A percentile compares a stretch with the other conserved stretches of the same genome.
Conservation (phyloP, 805 yeast genomes). For the Barnettozyma salicaria region DNA sequence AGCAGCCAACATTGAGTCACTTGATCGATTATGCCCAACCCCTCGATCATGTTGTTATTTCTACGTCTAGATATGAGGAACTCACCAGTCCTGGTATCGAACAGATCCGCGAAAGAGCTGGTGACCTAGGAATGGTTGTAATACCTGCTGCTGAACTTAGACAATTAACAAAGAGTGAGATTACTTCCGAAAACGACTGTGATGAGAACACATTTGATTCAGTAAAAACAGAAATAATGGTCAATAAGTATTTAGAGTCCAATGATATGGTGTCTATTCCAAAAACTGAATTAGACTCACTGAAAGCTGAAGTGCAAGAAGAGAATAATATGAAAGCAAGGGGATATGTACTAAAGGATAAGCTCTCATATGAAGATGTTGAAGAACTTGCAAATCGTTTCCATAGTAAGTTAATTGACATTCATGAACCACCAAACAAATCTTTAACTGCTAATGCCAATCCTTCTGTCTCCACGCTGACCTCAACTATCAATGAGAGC, state of each 20-base stretch:
- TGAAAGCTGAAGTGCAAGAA: conserved; percentile 23
- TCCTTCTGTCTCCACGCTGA: conserved; percentile 22
- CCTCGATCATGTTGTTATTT: neutral
- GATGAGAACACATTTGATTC: conserved; percentile 10
- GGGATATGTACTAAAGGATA: conserved; percentile 14
- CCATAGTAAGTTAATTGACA: conserved; percentile 32
- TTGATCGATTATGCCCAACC: conserved; percentile 2
- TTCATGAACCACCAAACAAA: conserved; percentile 5
- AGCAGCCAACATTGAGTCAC: conserved; percentile 12
- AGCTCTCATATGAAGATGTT: conserved; percentile 27
- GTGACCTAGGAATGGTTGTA: neutral
- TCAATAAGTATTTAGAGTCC: conserved; percentile 7
- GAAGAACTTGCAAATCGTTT: conserved; percentile 30
- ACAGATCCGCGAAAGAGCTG: neutral
- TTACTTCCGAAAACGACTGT: too few species aligned
- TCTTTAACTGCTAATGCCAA: conserved; percentile 14
- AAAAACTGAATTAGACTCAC: neutral
- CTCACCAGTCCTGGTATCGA: neutral
- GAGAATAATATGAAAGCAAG: neutral
- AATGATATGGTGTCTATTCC: conserved; percentile 12
- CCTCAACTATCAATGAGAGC: conserved; percentile 24
- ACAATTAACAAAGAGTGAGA: too few species aligned
- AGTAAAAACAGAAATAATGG: conserved; percentile 7
- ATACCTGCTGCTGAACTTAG: too few species aligned
- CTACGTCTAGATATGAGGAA: neutral